Conservation (phyloP, 441 rosid species). For the Erodium moschatum region DNA sequence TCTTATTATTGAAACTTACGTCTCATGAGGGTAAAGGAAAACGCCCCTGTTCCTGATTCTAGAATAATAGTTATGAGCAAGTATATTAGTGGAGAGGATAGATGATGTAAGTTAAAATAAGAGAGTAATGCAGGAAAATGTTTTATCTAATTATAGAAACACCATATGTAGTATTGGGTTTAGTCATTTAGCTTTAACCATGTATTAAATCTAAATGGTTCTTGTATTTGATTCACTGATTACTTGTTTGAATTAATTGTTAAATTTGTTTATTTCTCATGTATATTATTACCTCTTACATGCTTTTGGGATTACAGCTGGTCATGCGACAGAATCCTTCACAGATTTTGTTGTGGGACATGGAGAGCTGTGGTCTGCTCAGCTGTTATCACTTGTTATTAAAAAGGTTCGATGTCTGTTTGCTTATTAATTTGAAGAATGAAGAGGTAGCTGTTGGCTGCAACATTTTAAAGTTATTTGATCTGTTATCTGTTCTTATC, state of each 20-base stretch:
- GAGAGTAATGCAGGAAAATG: too few relatives aligned
- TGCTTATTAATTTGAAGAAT: conserved; percentile 1
- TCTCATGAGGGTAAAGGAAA: too few relatives aligned
- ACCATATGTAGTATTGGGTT: too few relatives aligned
- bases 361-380: conserved; percentile 97
- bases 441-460: neutral
- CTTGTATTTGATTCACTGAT: neutral
- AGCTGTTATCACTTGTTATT: conserved; percentile 68
- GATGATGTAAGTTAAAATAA: too few relatives aligned
- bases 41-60: too few relatives aligned
- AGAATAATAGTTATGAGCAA: too few relatives aligned
- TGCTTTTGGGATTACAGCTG: conserved; percentile 45
- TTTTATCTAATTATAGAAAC: too few relatives aligned
- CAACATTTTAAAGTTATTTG: conserved; percentile 9
- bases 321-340: conserved; percentile 92
- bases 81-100: too few relatives aligned
- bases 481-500: conserved; percentile 13
- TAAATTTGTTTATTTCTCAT: neutral
- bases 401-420: conserved; percentile 44
- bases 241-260: conserved; percentile 7
- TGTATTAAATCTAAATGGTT: too few relatives aligned
- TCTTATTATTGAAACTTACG: too few relatives aligned
- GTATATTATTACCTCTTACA: neutral
- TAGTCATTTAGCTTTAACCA: too few relatives aligned
- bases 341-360: conserved; percentile 90